A percentile compares a stretch with the other conserved stretches of the same genome.
Evolutionary conservation across 768 basidiomycete genomes (phyloP).

Genomic region (Boletus sp.): DNA sequence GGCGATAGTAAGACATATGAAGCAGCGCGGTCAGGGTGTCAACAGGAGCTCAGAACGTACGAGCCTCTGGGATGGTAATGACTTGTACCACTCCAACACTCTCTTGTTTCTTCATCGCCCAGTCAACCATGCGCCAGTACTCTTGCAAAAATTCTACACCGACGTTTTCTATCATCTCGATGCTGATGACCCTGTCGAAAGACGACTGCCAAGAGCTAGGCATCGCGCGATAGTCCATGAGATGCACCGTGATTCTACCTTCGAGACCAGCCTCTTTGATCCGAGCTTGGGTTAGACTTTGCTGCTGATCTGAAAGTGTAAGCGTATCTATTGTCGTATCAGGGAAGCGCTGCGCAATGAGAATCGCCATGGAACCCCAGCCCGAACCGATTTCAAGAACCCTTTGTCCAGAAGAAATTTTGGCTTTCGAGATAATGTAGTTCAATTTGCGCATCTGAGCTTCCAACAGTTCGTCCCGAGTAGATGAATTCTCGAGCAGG

Average conservation of each 20-base stretch:
- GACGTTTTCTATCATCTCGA: neutral
- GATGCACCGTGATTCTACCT: neutral
- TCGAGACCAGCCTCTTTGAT: neutral
- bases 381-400: neutral
- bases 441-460: neutral
- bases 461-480: neutral
- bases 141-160: neutral
- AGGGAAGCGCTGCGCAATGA: neutral
- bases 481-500: neutral
- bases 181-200: neutral
- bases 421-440: neutral
- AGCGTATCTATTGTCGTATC: neutral
- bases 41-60: neutral
- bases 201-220: neutral
- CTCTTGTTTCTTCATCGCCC: neutral
- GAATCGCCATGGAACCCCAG: neutral
- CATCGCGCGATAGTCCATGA: conserved; percentile 4
- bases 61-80: neutral
- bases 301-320: neutral
- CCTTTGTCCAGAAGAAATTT: neutral
- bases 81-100: neutral
- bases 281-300: neutral
- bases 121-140: neutral
- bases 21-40: neutral
- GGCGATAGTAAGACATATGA: neutral